Evolutionary conservation across 2,329 filamentous ascomycete genomes (phyloP), one percentile per base, ranked within the genome.

Genomic region (Aureobasidium musti): DNA sequence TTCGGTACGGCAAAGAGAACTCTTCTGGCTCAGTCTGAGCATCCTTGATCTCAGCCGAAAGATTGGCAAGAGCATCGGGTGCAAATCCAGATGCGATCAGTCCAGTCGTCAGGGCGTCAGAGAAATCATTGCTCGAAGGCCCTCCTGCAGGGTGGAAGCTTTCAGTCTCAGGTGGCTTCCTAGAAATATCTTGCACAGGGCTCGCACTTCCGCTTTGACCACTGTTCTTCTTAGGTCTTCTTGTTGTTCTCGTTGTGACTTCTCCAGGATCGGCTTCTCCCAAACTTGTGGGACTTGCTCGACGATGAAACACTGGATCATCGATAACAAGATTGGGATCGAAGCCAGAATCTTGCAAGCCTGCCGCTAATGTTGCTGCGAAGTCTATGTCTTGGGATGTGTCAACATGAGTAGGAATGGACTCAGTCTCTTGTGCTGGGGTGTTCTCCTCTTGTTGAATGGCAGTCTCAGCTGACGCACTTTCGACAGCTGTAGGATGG

Each of bases 301-400:
- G 68, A 11, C 75, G 72, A 52, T 76, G 74, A 66, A 76, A 78
- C 0, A 68, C 63, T 23, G 78, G 75, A 68, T 82, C 77, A 26
- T 81, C 75, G 53, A 82, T 74, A 7, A 82, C 80, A 37, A 81
- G 73, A 56, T 78, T 74, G 5, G 79, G 76, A 69, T 82, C 74
- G 69, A 83, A 82, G 37, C 81, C 81, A 30, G 79, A 80, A 60
- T 80, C 77, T 66, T 78, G 75, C 17, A 83, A 70, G 35, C 79
- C 80, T 60, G 79, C 80, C 26, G 80, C 80, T 8, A 83, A 71
- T 5, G 80, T 79, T 5, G 80, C 81, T 28, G 81, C 79, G 64
- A 83, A 82, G 68, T 82, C 81, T 41, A 81, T 76, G 56, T 81
- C 78, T 10, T 71, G 70, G 13, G 59, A n/a, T 26, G 8, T 11